Conservation (phyloP, 1,139 yeast species). For the Hyphopichia buzzinii region DNA sequence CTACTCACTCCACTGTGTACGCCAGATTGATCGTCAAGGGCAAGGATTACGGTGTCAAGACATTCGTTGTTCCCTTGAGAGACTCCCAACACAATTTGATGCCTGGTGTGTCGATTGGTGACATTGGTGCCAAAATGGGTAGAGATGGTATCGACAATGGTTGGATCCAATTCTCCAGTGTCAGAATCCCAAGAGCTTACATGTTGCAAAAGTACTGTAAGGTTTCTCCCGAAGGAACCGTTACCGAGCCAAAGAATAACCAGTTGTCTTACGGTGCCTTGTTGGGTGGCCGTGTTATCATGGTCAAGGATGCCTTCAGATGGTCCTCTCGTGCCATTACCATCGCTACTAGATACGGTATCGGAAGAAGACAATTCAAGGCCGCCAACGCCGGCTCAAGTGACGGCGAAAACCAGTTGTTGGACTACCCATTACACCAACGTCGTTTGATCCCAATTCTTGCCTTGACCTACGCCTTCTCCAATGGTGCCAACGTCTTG, state of each 20-base stretch:
- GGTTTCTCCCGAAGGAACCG: conserved; percentile 68
- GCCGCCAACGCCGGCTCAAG: conserved; percentile 27
- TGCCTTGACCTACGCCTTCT: conserved; percentile 76
- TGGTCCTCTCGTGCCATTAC: conserved; percentile 77
- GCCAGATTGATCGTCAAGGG: conserved; percentile 82
- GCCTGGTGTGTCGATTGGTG: conserved; percentile 85
- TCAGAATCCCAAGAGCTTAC: conserved; percentile 77
- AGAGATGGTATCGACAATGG: conserved; percentile 89
- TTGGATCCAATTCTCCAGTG: conserved; percentile 86
- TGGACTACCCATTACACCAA: conserved; percentile 86
- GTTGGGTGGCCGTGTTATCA: conserved; percentile 82
- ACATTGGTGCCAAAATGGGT: conserved; percentile 94
- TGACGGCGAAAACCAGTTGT: conserved; percentile 57
- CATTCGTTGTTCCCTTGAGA: conserved; percentile 86
- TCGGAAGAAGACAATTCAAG: conserved; percentile 85
- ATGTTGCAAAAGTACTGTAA: conserved; percentile 81
- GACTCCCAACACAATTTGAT: conserved; percentile 65
- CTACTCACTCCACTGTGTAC: conserved; percentile 78
- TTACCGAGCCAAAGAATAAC: conserved; percentile 74
- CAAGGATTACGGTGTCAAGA: conserved; percentile 86
- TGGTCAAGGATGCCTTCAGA: conserved; percentile 84
- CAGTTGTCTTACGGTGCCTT: conserved; percentile 86
- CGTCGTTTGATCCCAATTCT: conserved; percentile 78
- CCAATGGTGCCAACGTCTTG: conserved; percentile 70
- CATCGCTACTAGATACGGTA: conserved; percentile 84